These are phyloP conservation scores for Sporodiniella umbellata DNA, from an alignment of 371 early-diverging fungal genomes.

Conservation along the genomic window DNA sequence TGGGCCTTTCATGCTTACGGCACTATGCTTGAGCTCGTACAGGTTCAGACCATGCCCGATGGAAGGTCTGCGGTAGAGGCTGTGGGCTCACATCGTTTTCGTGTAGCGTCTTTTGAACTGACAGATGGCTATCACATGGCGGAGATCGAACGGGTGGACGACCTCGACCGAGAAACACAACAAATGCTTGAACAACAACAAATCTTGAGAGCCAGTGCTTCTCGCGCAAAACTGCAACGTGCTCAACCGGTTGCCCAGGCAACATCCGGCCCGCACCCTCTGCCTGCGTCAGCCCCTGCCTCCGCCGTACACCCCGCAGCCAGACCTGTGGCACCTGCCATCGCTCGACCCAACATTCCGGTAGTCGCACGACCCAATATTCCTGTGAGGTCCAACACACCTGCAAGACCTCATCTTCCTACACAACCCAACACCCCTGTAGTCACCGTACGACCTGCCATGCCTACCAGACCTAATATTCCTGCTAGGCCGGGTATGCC, in stretches of 20 bases:
- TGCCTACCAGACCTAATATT: no score
- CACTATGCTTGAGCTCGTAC: conserved; percentile 44
- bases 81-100: conserved; percentile 34
- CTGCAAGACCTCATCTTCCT: no score
- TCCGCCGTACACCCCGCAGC: background rate
- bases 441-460: no score
- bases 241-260: no score
- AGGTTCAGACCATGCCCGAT: conserved; percentile 39
- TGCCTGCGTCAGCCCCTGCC: no score
- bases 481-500: no score
- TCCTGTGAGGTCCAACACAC: no score
- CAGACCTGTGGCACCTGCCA: no score
- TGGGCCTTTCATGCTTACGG: conserved; percentile 37
- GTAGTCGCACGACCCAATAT: no score
- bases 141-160: conserved; percentile 44
- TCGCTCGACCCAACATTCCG: no score
- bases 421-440: no score
- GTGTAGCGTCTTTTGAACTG: conserved; percentile 17
- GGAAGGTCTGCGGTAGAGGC: conserved; percentile 44
- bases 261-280: no score
- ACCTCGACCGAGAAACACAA: conserved; percentile 30
- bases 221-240: conserved; percentile 4
- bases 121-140: conserved; percentile 41
- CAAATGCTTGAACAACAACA: conserved; percentile 22
- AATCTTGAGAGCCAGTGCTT: conserved; percentile 19